Percentiles rank a stretch among this genome's conserved stretches.
phyloP scores from a whole-genome alignment of 805 yeast genomes.

The Wickerhamiella dianesei region DNA sequence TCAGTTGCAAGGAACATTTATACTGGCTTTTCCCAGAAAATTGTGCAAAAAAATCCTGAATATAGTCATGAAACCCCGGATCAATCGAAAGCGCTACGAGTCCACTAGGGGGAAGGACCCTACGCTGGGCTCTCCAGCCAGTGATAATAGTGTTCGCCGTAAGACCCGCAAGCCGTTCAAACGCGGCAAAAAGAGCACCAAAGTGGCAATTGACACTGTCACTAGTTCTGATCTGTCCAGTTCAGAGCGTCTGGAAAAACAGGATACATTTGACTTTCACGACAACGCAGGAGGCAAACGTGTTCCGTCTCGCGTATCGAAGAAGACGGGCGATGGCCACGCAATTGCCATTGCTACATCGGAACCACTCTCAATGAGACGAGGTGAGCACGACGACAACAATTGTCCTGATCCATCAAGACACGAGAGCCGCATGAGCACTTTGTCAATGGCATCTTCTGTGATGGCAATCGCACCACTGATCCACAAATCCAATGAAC shows the following conservation, averaged over 20 bases:
- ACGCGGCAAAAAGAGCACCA: background rate
- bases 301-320: background rate
- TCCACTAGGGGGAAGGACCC: background rate
- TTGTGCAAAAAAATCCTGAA: no score
- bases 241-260: background rate
- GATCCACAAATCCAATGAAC: constrained; percentile 1
- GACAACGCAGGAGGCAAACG: background rate
- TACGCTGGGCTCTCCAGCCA: background rate
- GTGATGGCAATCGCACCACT: constrained; percentile 13
- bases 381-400: background rate
- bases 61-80: background rate
- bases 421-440: constrained; percentile 11
- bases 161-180: background rate
- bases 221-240: background rate
- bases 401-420: no score
- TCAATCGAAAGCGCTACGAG: background rate
- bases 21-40: background rate
- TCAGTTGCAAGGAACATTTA: background rate
- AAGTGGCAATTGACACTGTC: background rate
- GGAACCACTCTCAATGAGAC: no score
- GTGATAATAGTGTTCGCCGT: background rate
- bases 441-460: constrained; percentile 15
- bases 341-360: no score
- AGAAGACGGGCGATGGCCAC: no score
- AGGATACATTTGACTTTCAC: background rate